Base-by-base conservation (phyloP, 2,329 filamentous ascomycete genomes). In the Epichloe coenophiala region DNA sequence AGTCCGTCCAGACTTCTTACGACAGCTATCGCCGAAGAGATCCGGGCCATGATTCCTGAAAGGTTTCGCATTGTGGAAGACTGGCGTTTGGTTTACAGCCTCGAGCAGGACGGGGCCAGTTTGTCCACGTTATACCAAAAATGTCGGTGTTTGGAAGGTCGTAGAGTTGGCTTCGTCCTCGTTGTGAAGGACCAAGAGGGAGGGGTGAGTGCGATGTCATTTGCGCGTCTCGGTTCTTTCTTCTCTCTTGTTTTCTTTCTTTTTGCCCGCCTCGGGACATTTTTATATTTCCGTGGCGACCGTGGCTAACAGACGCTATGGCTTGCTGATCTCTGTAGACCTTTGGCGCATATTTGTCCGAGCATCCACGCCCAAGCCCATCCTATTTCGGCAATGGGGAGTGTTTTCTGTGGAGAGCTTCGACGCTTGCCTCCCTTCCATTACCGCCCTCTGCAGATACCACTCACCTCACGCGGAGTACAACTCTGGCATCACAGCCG, bases 381-480 rank as follows among this genome's bases (percentile, higher is more conserved):
- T 86, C 90, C 55, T 98, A 95, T 72, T 98, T 87, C 66, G 93
- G 93, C 60, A 96, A 88, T 12, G 93, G 93, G 60, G 93, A 98
- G 68, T 97, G 91, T 68, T 98, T 84, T 46, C 77, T 83, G 54
- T 83, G 79, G 63, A 67, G 81, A 17, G 77, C 80, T 35, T 82
- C 79, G 1, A 73, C 74, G 13, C 62, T 83, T 31, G 73, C 77
- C 7, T 78, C 73, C 38, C 65, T 77, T 1, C 69, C 75, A 3
- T 72, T 69, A 2, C 74, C 74, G 5, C 73, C 73, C 0, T 78
- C 76, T 4, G 68, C 70, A 56, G 72, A 78, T 59, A 76, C 73
- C 1, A 71, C 69, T 2, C 61, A 74, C 58, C 60, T 76, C 36
- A 63, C 63, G 12, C 72, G 74, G 48, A 71, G 64, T 51, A 68